Conservation (phyloP, 495 filamentous ascomycete species). For the Margaritispora aquatica region DNA sequence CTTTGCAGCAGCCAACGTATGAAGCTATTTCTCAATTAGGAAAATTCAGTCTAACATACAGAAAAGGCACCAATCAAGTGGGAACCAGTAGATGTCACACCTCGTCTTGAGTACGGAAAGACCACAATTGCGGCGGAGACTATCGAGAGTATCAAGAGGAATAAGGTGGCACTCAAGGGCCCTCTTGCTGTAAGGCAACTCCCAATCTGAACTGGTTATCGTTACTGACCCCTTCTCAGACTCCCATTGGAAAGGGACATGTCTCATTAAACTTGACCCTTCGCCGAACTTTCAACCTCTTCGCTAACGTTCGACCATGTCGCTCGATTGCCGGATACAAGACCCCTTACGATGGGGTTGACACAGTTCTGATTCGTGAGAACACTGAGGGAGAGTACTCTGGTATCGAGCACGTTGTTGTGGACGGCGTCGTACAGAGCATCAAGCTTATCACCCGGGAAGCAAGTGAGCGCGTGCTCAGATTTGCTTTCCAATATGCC, state of each 20-base stretch:
- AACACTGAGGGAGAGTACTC: conserved; percentile 99
- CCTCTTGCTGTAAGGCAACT: conserved; percentile 75
- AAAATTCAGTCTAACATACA: conserved; percentile 16
- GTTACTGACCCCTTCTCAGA: conserved; percentile 44
- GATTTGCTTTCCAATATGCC: conserved; percentile 97
- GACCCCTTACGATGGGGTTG: conserved; percentile 96
- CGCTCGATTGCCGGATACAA: conserved; percentile 94
- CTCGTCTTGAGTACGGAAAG: conserved; percentile 84
- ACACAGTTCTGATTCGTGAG: conserved; percentile 97
- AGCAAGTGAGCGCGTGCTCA: conserved; percentile 87
- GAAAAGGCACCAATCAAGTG: conserved; percentile 83
- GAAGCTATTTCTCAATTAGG: conserved; percentile 7
- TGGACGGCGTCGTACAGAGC: conserved; percentile 96
- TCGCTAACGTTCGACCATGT: conserved; percentile 97
- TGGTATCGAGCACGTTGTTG: conserved; percentile 96
- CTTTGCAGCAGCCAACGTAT: conserved; percentile 87
- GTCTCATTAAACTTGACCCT: conserved; percentile 98
- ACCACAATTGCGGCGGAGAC: conserved; percentile 87
- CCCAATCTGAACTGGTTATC: not conserved
- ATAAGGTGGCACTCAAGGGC: conserved; percentile 95
- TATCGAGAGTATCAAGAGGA: conserved; percentile 83
- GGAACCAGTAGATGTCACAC: conserved; percentile 95
- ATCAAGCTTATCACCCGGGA: conserved; percentile 98
- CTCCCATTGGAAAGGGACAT: conserved; percentile 96
- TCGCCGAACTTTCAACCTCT: conserved; percentile 98